Base-by-base conservation (phyloP, 2,329 filamentous ascomycete genomes). In the Remersonia thermophila region DNA sequence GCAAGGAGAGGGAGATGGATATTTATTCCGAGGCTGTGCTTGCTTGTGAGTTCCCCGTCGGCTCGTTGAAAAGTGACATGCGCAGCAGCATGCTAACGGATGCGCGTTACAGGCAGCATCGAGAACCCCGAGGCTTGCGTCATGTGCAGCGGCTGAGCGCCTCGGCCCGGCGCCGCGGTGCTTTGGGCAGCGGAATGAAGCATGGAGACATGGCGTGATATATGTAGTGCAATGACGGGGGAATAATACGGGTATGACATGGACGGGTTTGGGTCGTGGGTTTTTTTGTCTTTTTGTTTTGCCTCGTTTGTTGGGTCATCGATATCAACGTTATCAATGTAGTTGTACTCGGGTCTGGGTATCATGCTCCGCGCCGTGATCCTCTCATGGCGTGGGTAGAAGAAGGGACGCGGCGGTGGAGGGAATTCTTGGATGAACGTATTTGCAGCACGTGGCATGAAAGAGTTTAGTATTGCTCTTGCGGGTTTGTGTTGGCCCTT, bases 11-110 rank as follows among this genome's bases (percentile, higher is more conserved):
- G 9, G 87, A 95, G 59, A 76, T 75, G 34, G 89, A 98, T 56
- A 98, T 98, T 50, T 98, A 94, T 61, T 89, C 89, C 1, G 83
- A 96, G 50, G 84, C 87, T 40, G 87, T 83, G 12, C 67, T 98
- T 56, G 76, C 79, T 51, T 98, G 91, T 80, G 67, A 77, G 77
- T 69, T 9, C 12, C n/a, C 10, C 20, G 14, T 7, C 23, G 16
- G 2, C 8, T n/a, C 2, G 12, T 12, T 3, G 10, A 15, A 12
- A 10, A 2, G n/a, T n/a, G 27, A 3, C 3, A 7, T 29, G 3
- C 7, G 12, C 7, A 9, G 9, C 12, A 15, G 10, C 8, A 27
- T 27, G 23, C n/a, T 16, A n/a, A 2, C 18, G 17, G 20, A n/a
- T 15, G 18, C n/a, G 27, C 17, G 13, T 12, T 30, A 51, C 41